Evolutionary conservation across 495 filamentous ascomycete species (phyloP).

Genomic region (Endocarpon pusillum): DNA sequence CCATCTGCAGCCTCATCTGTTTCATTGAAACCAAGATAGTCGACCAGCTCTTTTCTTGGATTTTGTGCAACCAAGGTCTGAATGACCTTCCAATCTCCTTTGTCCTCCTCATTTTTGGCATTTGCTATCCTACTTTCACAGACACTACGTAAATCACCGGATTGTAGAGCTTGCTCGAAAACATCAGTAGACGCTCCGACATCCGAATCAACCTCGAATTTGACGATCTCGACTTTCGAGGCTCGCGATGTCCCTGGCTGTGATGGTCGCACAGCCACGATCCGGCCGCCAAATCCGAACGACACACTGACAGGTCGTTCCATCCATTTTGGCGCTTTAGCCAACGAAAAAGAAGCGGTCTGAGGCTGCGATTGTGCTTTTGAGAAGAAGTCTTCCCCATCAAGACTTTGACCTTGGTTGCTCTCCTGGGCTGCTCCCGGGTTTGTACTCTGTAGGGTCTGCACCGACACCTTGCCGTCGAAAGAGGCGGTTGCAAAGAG

Average conservation of each 20-base stretch:
- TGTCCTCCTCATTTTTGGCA: constrained; percentile 74
- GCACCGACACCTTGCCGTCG: constrained; percentile 83
- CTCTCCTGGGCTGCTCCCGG: constrained; percentile 31
- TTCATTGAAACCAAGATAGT: constrained; percentile 72
- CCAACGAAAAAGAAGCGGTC: constrained; percentile 68
- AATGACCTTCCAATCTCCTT: constrained; percentile 87
- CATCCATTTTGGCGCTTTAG: constrained; percentile 79
- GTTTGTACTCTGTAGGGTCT: constrained; percentile 79
- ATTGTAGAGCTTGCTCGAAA: constrained; percentile 70
- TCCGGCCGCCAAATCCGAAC: constrained; percentile 91
- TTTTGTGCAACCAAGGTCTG: constrained; percentile 71
- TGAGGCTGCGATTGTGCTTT: constrained; percentile 84
- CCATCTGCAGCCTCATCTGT: constrained; percentile 32
- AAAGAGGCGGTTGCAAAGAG: constrained; percentile 90
- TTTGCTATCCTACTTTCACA: constrained; percentile 60
- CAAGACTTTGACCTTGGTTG: constrained; percentile 51
- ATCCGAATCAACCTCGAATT: constrained; percentile 72
- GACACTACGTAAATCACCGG: constrained; percentile 58
- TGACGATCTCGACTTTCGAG: constrained; percentile 68
- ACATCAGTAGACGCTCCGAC: constrained; percentile 69
- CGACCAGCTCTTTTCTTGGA: constrained; percentile 61
- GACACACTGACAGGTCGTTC: constrained; percentile 72
- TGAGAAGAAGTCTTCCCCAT: constrained; percentile 93
- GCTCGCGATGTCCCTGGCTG: constrained; percentile 41
- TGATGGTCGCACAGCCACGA: constrained; percentile 56